Base-by-base conservation (phyloP, 495 filamentous ascomycete species). In the Neurospora sp. region DNA sequence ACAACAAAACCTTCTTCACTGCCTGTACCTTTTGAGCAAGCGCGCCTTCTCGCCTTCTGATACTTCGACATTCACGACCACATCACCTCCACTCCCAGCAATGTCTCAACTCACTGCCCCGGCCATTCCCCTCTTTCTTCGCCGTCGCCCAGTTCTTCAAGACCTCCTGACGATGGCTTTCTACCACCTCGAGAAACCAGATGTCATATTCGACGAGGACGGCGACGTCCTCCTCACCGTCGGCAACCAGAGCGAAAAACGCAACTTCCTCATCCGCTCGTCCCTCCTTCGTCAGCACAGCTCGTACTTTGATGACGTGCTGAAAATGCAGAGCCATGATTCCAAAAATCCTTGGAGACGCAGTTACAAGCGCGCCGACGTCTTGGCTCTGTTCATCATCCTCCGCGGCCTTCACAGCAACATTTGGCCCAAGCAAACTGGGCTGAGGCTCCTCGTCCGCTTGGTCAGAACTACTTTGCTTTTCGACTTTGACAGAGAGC, bases 381-480 rank as follows among this genome's bases (percentile, higher is more conserved):
- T 48, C 3, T 4, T 18, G 3, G 7, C 44, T 2, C 16, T 45
- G 1, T 45, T 45, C 44, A 4, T 45, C 18, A 8, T 45, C 6
- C 18, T 45, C 18, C 44, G 18, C 2, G 18, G n/a, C 7, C 44
- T 45, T 0, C 44, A 45, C 44, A n/a, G 44, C 16, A 45, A 45
- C n/a, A 9, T 45, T 8, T 45, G 44, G 44, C 8, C 16, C 9
- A 45, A 42, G 44, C 18, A 20, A n/a, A 1, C 3, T 20, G 7
- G 16, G 1, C 4, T 20, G 7, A 45, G 9, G 44, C 3, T 18
- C 16, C 42, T 45, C 42, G 42, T 45, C 18, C 42, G 18, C 42
- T 18, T 45, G 6, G 42, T 45, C 16, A 0, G 5, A 12, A n/a
- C 5, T 1, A 3, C 7, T n/a, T n/a, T 0, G 1, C 4, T 3